Percentiles rank a stretch among this genome's conserved stretches.
phyloP scores from a whole-genome alignment of 192 early-diverging fungal genomes.

The Podochytrium sp. region DNA sequence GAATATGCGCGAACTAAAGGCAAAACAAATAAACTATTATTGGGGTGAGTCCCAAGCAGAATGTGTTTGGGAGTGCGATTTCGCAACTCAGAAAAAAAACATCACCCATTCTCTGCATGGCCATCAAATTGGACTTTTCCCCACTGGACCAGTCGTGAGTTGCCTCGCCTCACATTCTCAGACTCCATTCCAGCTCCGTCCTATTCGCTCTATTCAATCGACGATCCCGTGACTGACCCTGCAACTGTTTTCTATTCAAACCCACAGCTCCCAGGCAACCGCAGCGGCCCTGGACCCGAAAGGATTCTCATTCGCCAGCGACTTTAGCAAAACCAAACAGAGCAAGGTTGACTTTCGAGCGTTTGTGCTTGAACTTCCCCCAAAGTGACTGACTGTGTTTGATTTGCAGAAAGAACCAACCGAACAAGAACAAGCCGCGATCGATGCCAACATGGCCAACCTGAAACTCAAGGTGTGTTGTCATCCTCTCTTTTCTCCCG shows the following conservation, averaged over 20 bases:
- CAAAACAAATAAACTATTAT: neutral
- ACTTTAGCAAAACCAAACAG: neutral
- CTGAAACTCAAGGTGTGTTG: slow-evolving; percentile 47
- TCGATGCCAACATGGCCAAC: slow-evolving; percentile 40
- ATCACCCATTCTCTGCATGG: neutral
- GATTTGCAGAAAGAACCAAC: slow-evolving; percentile 12
- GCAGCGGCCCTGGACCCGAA: neutral
- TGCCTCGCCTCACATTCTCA: neutral
- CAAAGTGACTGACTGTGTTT: neutral
- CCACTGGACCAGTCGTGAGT: slow-evolving; percentile 20
- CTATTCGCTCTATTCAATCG: neutral
- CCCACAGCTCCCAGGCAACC: neutral
- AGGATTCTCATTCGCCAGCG: slow-evolving; percentile 5
- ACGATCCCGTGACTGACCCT: neutral
- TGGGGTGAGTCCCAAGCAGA: too few species aligned
- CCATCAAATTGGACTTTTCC: slow-evolving; percentile 1
- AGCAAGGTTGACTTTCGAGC: neutral
- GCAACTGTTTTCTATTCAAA: neutral
- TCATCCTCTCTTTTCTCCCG: too few species aligned
- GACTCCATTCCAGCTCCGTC: too few species aligned
- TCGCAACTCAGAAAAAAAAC: too few species aligned
- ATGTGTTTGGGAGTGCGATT: too few species aligned
- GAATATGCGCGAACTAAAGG: neutral
- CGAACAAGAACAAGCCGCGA: slow-evolving; percentile 22
- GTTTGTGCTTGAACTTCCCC: neutral